These are phyloP conservation scores for Meira nashicola DNA, from an alignment of 1,284 basidiomycete species.

Conservation along the genomic window DNA sequence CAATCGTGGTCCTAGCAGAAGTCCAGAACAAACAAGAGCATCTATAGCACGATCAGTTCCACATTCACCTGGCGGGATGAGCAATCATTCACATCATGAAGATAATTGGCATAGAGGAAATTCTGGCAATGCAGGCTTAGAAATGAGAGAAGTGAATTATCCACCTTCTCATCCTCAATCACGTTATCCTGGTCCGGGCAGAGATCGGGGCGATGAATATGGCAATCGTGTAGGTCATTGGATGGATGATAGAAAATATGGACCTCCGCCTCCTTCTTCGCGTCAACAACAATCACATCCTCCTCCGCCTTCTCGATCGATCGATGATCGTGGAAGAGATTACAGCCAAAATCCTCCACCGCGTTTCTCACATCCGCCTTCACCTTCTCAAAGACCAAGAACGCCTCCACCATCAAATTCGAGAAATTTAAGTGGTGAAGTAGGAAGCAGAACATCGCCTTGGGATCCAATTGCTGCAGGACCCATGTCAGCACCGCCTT, in stretches of 20 bases:
- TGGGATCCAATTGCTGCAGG: slow-evolving; percentile 3
- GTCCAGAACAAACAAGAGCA: slow-evolving; percentile 4
- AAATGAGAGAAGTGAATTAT: neutral
- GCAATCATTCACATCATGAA: slow-evolving; percentile 1
- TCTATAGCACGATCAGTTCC: neutral
- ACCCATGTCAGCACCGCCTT: slow-evolving; percentile 10
- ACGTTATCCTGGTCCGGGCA: neutral
- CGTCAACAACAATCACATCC: neutral
- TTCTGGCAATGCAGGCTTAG: too few relatives aligned
- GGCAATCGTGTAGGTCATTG: neutral
- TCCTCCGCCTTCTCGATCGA: neutral
- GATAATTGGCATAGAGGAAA: neutral
- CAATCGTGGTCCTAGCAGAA: neutral
- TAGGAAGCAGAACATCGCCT: neutral
- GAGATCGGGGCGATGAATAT: neutral
- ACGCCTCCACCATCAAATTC: slow-evolving; percentile 1
- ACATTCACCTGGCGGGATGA: neutral
- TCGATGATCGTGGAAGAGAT: neutral
- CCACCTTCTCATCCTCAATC: neutral
- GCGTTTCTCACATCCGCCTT: slow-evolving; percentile 3
- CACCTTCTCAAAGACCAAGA: slow-evolving; percentile 5
- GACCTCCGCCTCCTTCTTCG: slow-evolving; percentile 3
- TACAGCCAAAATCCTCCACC: neutral
- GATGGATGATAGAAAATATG: slow-evolving; percentile 2
- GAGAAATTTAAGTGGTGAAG: neutral